Conservation (phyloP, 2,329 filamentous ascomycete species). For the Scedosporium apiospermum region DNA sequence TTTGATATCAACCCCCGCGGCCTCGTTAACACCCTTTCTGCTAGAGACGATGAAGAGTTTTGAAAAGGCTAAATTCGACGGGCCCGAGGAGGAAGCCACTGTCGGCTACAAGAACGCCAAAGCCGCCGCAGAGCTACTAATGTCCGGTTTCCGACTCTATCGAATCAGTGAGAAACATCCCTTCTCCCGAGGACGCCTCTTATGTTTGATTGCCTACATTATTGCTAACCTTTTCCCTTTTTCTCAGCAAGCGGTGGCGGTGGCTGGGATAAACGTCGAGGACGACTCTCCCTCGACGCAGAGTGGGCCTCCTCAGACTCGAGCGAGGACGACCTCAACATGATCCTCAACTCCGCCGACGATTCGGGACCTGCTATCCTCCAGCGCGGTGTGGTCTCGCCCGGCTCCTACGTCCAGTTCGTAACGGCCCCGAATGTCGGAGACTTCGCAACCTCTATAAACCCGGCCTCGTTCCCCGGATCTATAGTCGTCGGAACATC, state of each 20-base stretch:
- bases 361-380: conserved; percentile 8
- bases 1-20: conserved; percentile 23
- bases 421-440: conserved; percentile 31
- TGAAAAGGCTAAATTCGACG: conserved; percentile 10
- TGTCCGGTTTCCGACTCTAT: conserved; percentile 27
- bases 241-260: conserved; percentile 65
- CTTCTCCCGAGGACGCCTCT: not conserved
- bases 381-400: conserved; percentile 41
- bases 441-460: conserved; percentile 3
- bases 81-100: conserved; percentile 5
- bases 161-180: conserved; percentile 30
- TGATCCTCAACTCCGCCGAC: conserved; percentile 25
- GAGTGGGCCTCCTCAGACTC: conserved; percentile 11
- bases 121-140: conserved; percentile 1
- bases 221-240: not conserved
- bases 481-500: conserved; percentile 9
- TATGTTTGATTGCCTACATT: conserved; percentile 6
- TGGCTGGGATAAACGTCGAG: conserved; percentile 75
- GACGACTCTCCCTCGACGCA: conserved; percentile 69
- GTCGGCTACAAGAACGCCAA: conserved; percentile 2
- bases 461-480: conserved; percentile 14
- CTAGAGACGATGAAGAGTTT: not conserved
- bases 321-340: conserved; percentile 14
- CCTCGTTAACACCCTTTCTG: conserved; percentile 26
- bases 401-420: conserved; percentile 59